phyloP scores from a whole-genome alignment of 2,329 filamentous ascomycete genomes.

The Cytospora mali region DNA sequence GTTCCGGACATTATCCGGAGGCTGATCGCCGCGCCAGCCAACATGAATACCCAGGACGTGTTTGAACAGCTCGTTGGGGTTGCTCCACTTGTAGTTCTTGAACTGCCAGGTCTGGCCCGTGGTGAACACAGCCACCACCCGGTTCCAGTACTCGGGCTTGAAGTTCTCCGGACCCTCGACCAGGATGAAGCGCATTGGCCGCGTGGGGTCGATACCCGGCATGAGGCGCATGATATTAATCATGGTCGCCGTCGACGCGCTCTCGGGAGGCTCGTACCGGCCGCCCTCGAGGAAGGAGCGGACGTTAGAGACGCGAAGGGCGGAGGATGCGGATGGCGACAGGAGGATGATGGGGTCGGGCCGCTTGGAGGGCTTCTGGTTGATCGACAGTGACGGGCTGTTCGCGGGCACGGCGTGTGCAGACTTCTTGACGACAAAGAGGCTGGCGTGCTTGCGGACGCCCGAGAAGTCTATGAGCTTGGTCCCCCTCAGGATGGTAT shows the following conservation, averaged over 20 bases:
- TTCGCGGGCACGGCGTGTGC: conserved; percentile 42
- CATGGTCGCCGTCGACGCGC: conserved; percentile 72
- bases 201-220: conserved; percentile 67
- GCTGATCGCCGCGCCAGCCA: conserved; percentile 83
- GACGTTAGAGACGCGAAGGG: conserved; percentile 94
- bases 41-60: conserved; percentile 87
- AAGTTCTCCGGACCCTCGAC: conserved; percentile 93
- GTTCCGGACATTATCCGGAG: conserved; percentile 74
- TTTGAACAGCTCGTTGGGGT: conserved; percentile 84
- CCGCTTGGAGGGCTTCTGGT: conserved; percentile 56
- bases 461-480: conserved; percentile 94
- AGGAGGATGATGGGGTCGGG: conserved; percentile 92
- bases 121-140: conserved; percentile 94
- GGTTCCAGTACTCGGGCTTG: conserved; percentile 96
- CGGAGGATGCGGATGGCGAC: conserved; percentile 90
- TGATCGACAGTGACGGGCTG: conserved; percentile 51
- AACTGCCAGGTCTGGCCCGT: conserved; percentile 99
- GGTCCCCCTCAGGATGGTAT: conserved; percentile 81
- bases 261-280: conserved; percentile 77
- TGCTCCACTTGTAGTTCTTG: conserved; percentile 95
- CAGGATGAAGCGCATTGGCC: conserved; percentile 88
- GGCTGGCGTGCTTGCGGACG: conserved; percentile 80
- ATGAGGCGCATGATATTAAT: conserved; percentile 82
- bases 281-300: conserved; percentile 90
- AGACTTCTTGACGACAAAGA: conserved; percentile 69